Evolutionary conservation across 768 basidiomycete genomes (phyloP), one percentile per base, ranked within the genome.

Genomic region (Phylloporus sp.): DNA sequence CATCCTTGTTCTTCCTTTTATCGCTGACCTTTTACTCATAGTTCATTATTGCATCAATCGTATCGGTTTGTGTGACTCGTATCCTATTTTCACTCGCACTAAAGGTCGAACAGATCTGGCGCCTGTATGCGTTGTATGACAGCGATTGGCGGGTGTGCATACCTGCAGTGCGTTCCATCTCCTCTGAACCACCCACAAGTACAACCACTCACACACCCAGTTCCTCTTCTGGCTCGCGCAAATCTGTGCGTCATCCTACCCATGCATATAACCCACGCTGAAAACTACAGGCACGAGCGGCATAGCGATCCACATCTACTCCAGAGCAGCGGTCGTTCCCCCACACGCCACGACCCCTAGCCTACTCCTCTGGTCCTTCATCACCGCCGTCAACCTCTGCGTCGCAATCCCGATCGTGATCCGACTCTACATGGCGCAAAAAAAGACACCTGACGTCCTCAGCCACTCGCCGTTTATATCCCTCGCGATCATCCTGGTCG

Each of bases 41-140:
- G 64, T 61, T 57, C 35, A 22, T 47, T 11, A 29, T 46, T 26
- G 47, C 53, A 31, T 55, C 56, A 1, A 34, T 56, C 6, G 28
- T 66, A n/a, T 52, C 65, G 46, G 63, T 64, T 6, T 6, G 62
- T 59, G 8, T 40, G 11, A 7, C 8, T 36, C n/a, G 2, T 35
- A 4, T 45, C 27, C 28, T 16, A 3, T 0, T 41, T 23, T 10
- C 8, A 29, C 28, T 13, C 11, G 6, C 13, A 34, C 39, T 50
- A 1, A 50, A 18, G 16, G 29, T 10, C 6, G 7, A 16, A 16
- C 23, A 60, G 63, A 55, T 64, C 4, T 66, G 61, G 61, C 65
- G 61, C 15, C 53, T 64, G 42, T 66, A 47, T 34, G 31, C 61
- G 9, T 24, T 64, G 35, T 66, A 56, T 35, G 57, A 54, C 31